These are phyloP conservation scores for Coffea eugenioides DNA, from an alignment of 257 asterid species.

Conservation along the genomic window DNA sequence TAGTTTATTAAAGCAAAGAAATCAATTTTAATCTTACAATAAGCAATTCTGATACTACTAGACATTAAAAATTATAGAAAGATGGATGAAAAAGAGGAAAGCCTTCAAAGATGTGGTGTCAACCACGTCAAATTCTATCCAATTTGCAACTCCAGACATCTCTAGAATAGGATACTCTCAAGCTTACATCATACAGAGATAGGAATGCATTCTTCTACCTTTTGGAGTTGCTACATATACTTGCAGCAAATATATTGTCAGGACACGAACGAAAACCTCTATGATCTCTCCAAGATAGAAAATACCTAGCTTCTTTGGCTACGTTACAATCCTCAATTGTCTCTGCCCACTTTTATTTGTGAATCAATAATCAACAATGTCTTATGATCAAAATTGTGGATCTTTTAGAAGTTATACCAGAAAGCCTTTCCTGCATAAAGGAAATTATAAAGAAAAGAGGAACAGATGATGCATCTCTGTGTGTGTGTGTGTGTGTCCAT, in stretches of 20 bases:
- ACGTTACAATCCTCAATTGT: not conserved
- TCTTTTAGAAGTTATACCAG: not conserved
- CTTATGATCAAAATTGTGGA: not conserved
- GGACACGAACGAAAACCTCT: not conserved
- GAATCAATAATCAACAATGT: not conserved
- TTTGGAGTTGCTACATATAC: not conserved
- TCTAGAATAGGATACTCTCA: not conserved
- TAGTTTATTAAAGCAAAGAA: not conserved
- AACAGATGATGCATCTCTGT: not conserved
- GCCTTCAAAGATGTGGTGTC: not conserved
- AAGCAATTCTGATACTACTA: not conserved
- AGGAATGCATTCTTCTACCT: not conserved
- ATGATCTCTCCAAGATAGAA: not conserved
- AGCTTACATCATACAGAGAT: not conserved
- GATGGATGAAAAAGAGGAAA: not conserved
- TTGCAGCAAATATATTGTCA: not conserved
- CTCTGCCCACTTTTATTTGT: not conserved
- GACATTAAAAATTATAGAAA: not conserved
- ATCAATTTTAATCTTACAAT: not conserved
- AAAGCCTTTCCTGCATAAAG: no score
- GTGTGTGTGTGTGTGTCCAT: no score
- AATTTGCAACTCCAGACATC: not conserved
- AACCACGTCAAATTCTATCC: not conserved
- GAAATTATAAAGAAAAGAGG: not conserved
- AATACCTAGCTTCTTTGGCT: no score